A percentile compares a stretch with the other conserved stretches of the same genome.
Conservation (phyloP, 768 basidiomycete genomes). For the Suillus discolor region DNA sequence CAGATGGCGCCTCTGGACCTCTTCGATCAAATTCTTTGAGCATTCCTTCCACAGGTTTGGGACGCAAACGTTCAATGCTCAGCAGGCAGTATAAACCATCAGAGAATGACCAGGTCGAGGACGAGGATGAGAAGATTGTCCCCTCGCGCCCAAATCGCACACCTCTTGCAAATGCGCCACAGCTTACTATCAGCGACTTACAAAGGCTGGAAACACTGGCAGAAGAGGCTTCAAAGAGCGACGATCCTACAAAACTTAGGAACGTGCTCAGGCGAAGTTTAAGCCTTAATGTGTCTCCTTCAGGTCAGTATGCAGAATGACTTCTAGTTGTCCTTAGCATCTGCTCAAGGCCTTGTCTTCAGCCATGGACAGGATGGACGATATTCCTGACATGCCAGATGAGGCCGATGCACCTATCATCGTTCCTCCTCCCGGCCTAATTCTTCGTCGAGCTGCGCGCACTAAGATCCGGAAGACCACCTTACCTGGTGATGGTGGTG, state of each 20-base stretch:
- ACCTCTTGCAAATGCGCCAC: conserved; percentile 72
- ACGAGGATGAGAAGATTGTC: conserved; percentile 67
- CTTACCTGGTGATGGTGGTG: conserved; percentile 73
- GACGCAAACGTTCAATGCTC: conserved; percentile 90
- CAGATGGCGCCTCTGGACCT: conserved; percentile 46
- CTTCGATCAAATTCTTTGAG: conserved; percentile 48
- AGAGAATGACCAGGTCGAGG: conserved; percentile 75
- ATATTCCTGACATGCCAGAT: conserved; percentile 67
- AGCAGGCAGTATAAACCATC: conserved; percentile 89
- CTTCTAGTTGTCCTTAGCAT: conserved; percentile 12
- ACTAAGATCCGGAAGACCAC: conserved; percentile 94
- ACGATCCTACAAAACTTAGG: conserved; percentile 80
- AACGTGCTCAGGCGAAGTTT: conserved; percentile 83
- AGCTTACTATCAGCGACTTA: conserved; percentile 91
- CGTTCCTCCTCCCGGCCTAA: conserved; percentile 79
- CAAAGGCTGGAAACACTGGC: conserved; percentile 93
- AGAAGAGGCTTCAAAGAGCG: conserved; percentile 82
- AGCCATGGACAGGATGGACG: conserved; percentile 72
- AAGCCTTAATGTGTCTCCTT: conserved; percentile 82
- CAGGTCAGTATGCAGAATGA: conserved; percentile 58
- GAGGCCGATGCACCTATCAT: conserved; percentile 92
- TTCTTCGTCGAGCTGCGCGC: conserved; percentile 87
- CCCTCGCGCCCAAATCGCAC: conserved; percentile 71
- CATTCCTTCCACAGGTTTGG: conserved; percentile 51
- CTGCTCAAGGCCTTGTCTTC: conserved; percentile 25